phyloP scores from a whole-genome alignment of 768 basidiomycete genomes.

The Lactarius psammicola region DNA sequence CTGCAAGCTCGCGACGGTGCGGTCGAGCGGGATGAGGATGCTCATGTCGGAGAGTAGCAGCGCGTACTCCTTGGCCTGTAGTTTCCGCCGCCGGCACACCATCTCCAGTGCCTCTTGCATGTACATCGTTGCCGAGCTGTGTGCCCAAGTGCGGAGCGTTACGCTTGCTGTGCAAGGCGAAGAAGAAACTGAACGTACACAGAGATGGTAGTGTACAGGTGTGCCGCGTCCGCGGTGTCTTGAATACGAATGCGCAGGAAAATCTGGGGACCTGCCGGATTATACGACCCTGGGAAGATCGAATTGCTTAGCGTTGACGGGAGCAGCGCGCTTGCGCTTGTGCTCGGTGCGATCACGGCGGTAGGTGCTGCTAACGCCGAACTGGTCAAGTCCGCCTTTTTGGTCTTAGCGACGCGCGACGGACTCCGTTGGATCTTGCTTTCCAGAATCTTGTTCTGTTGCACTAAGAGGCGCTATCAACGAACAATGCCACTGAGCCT shows the following conservation, averaged over 20 bases:
- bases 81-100: constrained; percentile 67
- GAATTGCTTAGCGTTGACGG: constrained; percentile 37
- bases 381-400: constrained; percentile 51
- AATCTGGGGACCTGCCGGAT: constrained; percentile 76
- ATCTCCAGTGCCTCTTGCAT: constrained; percentile 93
- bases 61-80: constrained; percentile 80
- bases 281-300: constrained; percentile 58
- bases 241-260: constrained; percentile 82
- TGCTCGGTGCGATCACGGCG: constrained; percentile 21
- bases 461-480: constrained; percentile 39
- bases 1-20: constrained; percentile 93
- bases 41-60: constrained; percentile 64
- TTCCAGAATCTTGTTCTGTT: constrained; percentile 80
- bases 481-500: background rate
- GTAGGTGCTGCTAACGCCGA: constrained; percentile 33
- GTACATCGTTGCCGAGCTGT: constrained; percentile 87
- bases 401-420: constrained; percentile 63
- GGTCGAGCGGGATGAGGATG: constrained; percentile 85
- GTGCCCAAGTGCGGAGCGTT: background rate
- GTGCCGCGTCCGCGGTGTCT: constrained; percentile 77
- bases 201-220: constrained; percentile 85
- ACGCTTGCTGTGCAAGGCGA: background rate
- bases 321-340: constrained; percentile 32
- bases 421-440: constrained; percentile 79
- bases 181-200: constrained; percentile 57